Evolutionary conservation across 352 stramenopile genomes (phyloP), one percentile per base, ranked within the genome.

Genomic region (Phytophthora macrochlamydospora): DNA sequence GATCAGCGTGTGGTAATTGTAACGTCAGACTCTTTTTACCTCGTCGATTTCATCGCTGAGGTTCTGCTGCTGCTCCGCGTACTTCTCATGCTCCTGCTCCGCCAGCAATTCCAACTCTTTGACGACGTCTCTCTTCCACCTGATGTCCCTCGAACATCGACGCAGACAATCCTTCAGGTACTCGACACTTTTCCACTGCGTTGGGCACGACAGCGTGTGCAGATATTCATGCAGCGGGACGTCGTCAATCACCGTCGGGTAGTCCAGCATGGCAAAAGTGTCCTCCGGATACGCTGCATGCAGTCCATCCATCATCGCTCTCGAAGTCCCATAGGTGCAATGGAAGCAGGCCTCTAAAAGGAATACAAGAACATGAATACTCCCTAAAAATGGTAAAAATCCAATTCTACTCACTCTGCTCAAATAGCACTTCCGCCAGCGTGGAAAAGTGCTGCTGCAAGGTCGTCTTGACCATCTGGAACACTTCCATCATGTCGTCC

Each of bases 21-120:
- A n/a, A 24, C 43, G 8, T 0, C 14, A 48, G 5, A 18, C 43
- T 3, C 4, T 29, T 51, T 57, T 13, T 28, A 87, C 78, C 46
- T 91, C 75, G 38, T 95, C 85, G 24, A 96, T 96, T 40, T 93
- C 86, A n/a, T 78, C 76, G 50, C 86, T 79, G n/a, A 87, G 58
- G 8, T 57, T 59, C 42, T 90, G 67, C 58, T 90, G 75, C 45
- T 87, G 69, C 6, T 51, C 56, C 5, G 71, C 73, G 31, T 71
- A 89, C 14, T 69, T 61, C 4, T 70, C 73, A 29, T 86, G 78
- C 42, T 95, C 88, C 55, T 87, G 76, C 32, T 84, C 71, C 2
- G 88, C 86, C 46, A 95, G 76, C 35, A 84, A 45, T 51, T 95
- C 86, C 43, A 95, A 60, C 59, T 95, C 88, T 0, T 61, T 59